Evolutionary conservation across 2,329 filamentous ascomycete genomes (phyloP).

Genomic region (Monascus ruber): DNA sequence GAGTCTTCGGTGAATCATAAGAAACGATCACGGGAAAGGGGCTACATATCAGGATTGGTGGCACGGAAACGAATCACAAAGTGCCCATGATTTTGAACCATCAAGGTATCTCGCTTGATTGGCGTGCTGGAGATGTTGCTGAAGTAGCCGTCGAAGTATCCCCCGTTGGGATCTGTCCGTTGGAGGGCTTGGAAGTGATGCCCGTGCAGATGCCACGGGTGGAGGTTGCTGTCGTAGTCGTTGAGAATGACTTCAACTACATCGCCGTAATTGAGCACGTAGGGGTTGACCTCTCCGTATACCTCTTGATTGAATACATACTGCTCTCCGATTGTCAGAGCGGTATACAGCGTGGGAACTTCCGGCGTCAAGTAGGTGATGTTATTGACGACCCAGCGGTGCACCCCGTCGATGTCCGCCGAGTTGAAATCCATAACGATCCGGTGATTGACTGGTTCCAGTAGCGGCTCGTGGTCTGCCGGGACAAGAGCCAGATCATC

Average conservation of each 20-base stretch:
- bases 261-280: slow-evolving; percentile 55
- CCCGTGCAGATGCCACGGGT: slow-evolving; percentile 42
- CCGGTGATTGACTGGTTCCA: slow-evolving; percentile 17
- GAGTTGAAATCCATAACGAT: slow-evolving; percentile 40
- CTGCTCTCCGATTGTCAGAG: slow-evolving; percentile 45
- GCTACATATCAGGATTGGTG: slow-evolving; percentile 19
- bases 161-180: slow-evolving; percentile 13
- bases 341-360: slow-evolving; percentile 71
- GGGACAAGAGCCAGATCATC: slow-evolving; percentile 47
- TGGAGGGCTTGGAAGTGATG: slow-evolving; percentile 40
- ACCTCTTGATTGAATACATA: slow-evolving; percentile 46
- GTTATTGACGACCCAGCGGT: slow-evolving; percentile 57
- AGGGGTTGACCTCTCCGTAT: slow-evolving; percentile 53
- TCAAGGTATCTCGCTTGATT: slow-evolving; percentile 23
- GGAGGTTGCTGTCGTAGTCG: slow-evolving; percentile 24
- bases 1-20: neutral
- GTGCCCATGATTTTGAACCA: slow-evolving; percentile 22
- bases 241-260: slow-evolving; percentile 27
- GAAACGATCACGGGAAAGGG: slow-evolving; percentile 1
- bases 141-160: slow-evolving; percentile 12
- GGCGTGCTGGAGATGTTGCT: too few species aligned
- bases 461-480: slow-evolving; percentile 11
- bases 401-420: slow-evolving; percentile 56
- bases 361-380: slow-evolving; percentile 64
- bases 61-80: slow-evolving; percentile 23